Evolutionary conservation across 805 yeast species (phyloP), one percentile per base, ranked within the genome.

Genomic region (Candida germanica): DNA sequence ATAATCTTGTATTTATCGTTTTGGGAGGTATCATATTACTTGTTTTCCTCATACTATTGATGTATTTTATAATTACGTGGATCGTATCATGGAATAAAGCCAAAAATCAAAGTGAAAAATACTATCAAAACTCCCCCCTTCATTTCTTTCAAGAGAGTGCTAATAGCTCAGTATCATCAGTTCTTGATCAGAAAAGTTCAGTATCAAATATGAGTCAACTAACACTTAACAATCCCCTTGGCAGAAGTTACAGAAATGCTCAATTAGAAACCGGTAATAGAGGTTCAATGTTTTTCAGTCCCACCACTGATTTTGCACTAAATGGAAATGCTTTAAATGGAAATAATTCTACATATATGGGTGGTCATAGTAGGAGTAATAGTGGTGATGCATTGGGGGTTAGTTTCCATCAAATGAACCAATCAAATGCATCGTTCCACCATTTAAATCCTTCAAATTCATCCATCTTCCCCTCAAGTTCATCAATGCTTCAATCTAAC

Each of bases 231-330:
- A 43, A 44, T 26, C 43, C 40, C 8, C 34, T 38, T 22, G 66
- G 65, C 10, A 43, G 59, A 12, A n/a, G 61, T 5, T 62, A 61
- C 36, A 44, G 58, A 16, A 56, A 59, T 41, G 53, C 56, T 29
- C 42, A 48, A 24, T 33, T 37, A 20, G 39, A 41, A 23, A 43
- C 40, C 28, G n/a, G n/a, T n/a, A 53, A 61, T 14, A 50, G 78
- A 41, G 55, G 58, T 8, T 72, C 79, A 4, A 59, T 75, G 71
- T 73, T 72, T 40, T 61, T 75, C 13, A 73, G 79, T 17, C 81
- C 81, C 2, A 73, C 76, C 5, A 36, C 17, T 20, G 45, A 42
- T 20, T 29, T 38, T 5, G 11, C 27, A 8, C 14, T 35, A 5
- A 27, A 22, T 24, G 23, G 23, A 10, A 20, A 20, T 20, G n/a